Evolutionary conservation across 345 rosid genomes (phyloP).

Genomic region (Mallotus nudiflorus): DNA sequence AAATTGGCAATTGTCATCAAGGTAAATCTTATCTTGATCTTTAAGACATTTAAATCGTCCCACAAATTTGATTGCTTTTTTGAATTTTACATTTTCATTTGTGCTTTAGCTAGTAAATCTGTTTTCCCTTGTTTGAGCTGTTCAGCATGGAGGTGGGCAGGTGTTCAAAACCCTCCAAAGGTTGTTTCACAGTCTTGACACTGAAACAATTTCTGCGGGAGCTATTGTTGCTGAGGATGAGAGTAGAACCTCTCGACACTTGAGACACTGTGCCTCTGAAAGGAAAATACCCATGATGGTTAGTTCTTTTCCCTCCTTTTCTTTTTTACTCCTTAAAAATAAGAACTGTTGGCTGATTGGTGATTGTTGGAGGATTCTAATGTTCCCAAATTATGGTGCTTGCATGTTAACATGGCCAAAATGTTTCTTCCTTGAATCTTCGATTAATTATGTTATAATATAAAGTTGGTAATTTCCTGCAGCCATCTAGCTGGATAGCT

Average conservation of each 20-base stretch:
- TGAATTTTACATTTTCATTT: not conserved
- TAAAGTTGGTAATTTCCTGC: slow-evolving; percentile 17
- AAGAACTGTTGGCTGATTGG: not conserved
- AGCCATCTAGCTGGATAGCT: slow-evolving; percentile 48
- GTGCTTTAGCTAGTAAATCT: not conserved
- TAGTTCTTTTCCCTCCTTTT: slow-evolving; percentile 3
- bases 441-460: not conserved
- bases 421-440: not conserved
- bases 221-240: slow-evolving; percentile 50
- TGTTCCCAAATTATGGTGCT: not conserved
- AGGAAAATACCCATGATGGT: slow-evolving; percentile 58
- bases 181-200: slow-evolving; percentile 43
- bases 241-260: slow-evolving; percentile 51
- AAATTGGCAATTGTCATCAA: slow-evolving; percentile 50
- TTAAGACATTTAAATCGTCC: not conserved
- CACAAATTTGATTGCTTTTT: not conserved
- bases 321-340: not conserved
- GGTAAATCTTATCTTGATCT: slow-evolving; percentile 31
- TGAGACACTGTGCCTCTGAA: slow-evolving; percentile 58
- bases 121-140: slow-evolving; percentile 8
- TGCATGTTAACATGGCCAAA: not conserved
- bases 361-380: not conserved
- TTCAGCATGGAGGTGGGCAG: slow-evolving; percentile 63
- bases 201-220: slow-evolving; percentile 41
- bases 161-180: slow-evolving; percentile 51